phyloP scores from a whole-genome alignment of 805 yeast genomes.

The Babjeviella inositovora region DNA sequence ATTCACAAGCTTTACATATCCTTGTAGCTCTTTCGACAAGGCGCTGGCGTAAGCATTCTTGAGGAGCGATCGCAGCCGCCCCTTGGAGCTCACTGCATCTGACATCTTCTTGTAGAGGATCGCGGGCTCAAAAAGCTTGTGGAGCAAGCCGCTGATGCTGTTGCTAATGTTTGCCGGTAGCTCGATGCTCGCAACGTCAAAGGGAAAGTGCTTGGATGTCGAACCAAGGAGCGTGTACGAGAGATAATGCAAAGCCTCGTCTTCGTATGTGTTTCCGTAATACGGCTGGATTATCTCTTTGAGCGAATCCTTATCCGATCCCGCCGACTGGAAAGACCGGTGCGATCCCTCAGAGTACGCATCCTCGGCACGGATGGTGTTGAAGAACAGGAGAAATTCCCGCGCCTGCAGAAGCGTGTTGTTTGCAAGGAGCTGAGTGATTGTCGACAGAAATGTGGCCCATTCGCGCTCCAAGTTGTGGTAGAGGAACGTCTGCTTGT shows the following conservation, averaged over 20 bases:
- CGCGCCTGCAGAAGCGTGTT: no score
- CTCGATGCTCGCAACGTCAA: conserved; percentile 13
- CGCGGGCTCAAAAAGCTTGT: conserved; percentile 54
- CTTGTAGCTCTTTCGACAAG: conserved; percentile 20
- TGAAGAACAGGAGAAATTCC: no score
- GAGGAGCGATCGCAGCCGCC: conserved; percentile 26
- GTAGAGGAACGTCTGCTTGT: no score
- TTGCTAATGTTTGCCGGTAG: conserved; percentile 39
- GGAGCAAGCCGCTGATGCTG: conserved; percentile 39
- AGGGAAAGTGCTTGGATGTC: conserved; percentile 38
- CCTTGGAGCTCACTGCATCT: conserved; percentile 9
- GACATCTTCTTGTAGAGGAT: conserved; percentile 37
- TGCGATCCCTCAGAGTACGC: no score
- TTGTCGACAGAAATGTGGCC: no score
- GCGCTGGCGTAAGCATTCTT: conserved; percentile 44
- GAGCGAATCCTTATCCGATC: conserved; percentile 10
- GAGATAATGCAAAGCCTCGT: conserved; percentile 25
- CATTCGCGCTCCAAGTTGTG: no score
- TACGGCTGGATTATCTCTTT: conserved; percentile 13
- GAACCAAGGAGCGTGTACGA: conserved; percentile 45
- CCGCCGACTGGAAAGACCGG: no score
- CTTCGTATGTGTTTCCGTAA: conserved; percentile 16
- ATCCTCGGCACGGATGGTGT: no score
- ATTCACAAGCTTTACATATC: conserved; percentile 22
- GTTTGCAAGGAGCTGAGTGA: no score